These are phyloP conservation scores for Pythium dissotocum DNA, from an alignment of 352 stramenopile genomes.

Conservation along the genomic window DNA sequence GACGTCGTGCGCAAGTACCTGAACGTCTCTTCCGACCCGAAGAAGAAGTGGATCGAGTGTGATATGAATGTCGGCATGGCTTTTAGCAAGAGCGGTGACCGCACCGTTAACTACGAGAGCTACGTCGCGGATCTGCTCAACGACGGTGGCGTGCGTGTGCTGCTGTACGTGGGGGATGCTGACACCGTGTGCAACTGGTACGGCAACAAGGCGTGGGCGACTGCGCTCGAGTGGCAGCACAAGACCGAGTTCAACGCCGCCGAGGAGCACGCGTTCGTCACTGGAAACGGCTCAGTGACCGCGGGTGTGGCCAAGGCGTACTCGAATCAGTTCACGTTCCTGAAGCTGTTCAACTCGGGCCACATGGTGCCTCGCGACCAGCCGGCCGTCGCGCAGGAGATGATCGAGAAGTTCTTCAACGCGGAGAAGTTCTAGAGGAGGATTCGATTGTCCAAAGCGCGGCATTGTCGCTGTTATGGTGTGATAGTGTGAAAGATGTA, in stretches of 20 bases:
- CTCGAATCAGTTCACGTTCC: conserved; percentile 34
- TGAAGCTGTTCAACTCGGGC: conserved; percentile 49
- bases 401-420: conserved; percentile 59
- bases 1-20: conserved; percentile 8
- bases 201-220: conserved; percentile 90
- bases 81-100: conserved; percentile 75
- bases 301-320: conserved; percentile 21
- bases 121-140: conserved; percentile 79
- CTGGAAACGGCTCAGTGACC: conserved; percentile 4
- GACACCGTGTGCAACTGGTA: conserved; percentile 96
- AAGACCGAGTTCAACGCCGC: conserved; percentile 70
- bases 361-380: conserved; percentile 62
- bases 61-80: conserved; percentile 68
- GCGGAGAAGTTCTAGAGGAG: conserved; percentile 26
- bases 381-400: conserved; percentile 43
- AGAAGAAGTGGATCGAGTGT: conserved; percentile 19
- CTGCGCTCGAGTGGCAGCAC: conserved; percentile 84
- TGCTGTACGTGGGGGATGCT: conserved; percentile 94
- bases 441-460: no score
- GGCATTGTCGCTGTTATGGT: no score
- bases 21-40: conserved; percentile 1
- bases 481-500: no score
- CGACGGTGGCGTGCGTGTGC: conserved; percentile 40
- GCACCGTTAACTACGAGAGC: conserved; percentile 83
- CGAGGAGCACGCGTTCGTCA: conserved; percentile 16